Evolutionary conservation across 2,329 filamentous ascomycete species (phyloP), one percentile per base, ranked within the genome.

Genomic region (Claviceps capensis): DNA sequence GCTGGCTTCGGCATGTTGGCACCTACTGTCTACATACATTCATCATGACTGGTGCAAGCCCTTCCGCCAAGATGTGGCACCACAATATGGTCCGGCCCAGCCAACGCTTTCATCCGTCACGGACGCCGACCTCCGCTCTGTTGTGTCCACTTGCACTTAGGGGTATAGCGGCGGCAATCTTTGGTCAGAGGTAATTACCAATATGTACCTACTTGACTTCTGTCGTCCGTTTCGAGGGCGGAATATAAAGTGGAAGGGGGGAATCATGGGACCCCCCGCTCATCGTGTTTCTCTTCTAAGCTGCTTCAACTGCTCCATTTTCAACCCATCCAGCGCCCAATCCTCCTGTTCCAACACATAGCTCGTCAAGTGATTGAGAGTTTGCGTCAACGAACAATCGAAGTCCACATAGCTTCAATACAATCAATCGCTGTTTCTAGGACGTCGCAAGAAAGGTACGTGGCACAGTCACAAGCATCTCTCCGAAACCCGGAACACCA

Each of bases 101-200:
- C 47, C 54, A 56, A 56, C 49, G 26, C 48, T 47, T 51, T 40
- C 43, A 37, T 44, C 40, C 9, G 8, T 22, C 17, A 19, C 41
- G 6, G 45, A 53, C 55, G 49, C 49, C 51, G 48, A 48, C 53
- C 53, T 53, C 50, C 53, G 51, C 47, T 52, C 34, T 52, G 55
- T 34, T 71, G 70, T 67, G 65, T 70, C 65, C 64, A 77, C 73
- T 72, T 77, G 74, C 74, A 74, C 74, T 77, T 77, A 77, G 72
- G 72, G 74, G 75, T 72, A 72, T 76, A 77, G 74, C 65, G 60
- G 59, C 58, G 54, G 42, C 52, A 55, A 52, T 43, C 51, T 46
- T 34, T 53, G 34, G 52, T 54, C 52, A 41, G 47, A 46, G 34
- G 26, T 41, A 23, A 26, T 22, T 22, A 4, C 22, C 22, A 22